Evolutionary conservation across 2,329 filamentous ascomycete genomes (phyloP), one percentile per base, ranked within the genome.

Genomic region (Hypoxylon rubiginosum): DNA sequence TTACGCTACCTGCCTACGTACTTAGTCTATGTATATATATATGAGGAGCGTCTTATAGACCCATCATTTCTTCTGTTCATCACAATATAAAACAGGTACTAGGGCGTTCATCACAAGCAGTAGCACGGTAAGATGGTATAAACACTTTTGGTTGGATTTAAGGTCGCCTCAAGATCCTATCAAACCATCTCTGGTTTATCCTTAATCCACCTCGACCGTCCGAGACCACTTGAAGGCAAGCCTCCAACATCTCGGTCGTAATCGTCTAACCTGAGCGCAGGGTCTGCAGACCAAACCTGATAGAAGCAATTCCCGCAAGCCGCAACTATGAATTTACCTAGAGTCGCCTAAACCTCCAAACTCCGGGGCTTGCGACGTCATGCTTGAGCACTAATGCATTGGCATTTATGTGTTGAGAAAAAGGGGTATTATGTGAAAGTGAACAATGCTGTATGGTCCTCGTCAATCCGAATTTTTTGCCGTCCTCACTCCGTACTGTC

Each of bases 341-440:
- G 52, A 57, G 10, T 8, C 17, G 17, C 34, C 39, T n/a, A 21
- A 62, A 56, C 60, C 60, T 48, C 49, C 57, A 61, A 69, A 69
- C 67, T 64, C 66, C 67, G 51, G 68, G 64, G 60, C 67, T 64
- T 58, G 36, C 55, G 53, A 57, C 50, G 52, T 43, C 30, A 67
- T 66, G 63, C 59, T 36, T 32, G 65, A 43, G 36, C 56, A 56
- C 26, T 52, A 41, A 57, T 63, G 50, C 63, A 59, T 49, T 32
- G 19, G 24, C 17, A 48, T 66, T 32, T 34, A 30, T 54, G 50
- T 62, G 58, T 34, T 10, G 46, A 43, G 48, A 53, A 56, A 67
- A 64, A 46, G 68, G 68, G 68, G 68, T 70, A 70, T 70, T 70
- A 70, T 68, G 63, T 58, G 54, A 64, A 64, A 30, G 63, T 55